Base-by-base conservation (phyloP, 257 asterid species). In the Solanum arcanum region DNA sequence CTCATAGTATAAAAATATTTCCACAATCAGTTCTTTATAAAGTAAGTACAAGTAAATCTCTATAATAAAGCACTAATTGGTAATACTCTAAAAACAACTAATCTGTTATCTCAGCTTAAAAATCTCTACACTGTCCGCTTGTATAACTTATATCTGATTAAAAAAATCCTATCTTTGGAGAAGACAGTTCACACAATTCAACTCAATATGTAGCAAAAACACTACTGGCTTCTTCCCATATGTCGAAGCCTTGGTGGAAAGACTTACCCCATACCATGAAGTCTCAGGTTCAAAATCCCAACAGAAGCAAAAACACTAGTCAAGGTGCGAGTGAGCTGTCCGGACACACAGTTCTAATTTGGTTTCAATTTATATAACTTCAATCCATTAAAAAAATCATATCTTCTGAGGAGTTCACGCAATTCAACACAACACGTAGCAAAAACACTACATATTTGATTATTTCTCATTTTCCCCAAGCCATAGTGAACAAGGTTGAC, bases 261-360 rank as follows among this genome's bases (percentile, higher is more conserved):
- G 0, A n/a, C 7, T 62, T 62, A n/a, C 70, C 4, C 70, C 70
- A n/a, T 11, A n/a, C 31, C 33, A n/a, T 62, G 33, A 62, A 12
- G 70, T 62, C 7, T 62, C 16, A 1, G 31, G 14, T 23, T 60
- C 69, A 60, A 60, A 60, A 60, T 60, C 29, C 14, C 6, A 60
- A 21, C 1, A 0, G 0, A 60, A 6, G 0, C 69, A 60, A 60
- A 23, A 60, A 21, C 29, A 60, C 70, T n/a, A 25, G 73, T 64
- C 35, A 9, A 64, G 73, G 33, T 64, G 73, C 9, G 9, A n/a
- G 35, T 5, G 15, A 64, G 18, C 69, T 60, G 69, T 1, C 12
- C 3, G 13, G 6, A 62, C 29, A 62, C 70, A 62, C 16, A 0
- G 8, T 62, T 62, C 70, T 66, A 27, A 66, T 25, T 66, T 66